Conservation (phyloP, 2,329 filamentous ascomycete genomes). For the Xylariaceae sp. region DNA sequence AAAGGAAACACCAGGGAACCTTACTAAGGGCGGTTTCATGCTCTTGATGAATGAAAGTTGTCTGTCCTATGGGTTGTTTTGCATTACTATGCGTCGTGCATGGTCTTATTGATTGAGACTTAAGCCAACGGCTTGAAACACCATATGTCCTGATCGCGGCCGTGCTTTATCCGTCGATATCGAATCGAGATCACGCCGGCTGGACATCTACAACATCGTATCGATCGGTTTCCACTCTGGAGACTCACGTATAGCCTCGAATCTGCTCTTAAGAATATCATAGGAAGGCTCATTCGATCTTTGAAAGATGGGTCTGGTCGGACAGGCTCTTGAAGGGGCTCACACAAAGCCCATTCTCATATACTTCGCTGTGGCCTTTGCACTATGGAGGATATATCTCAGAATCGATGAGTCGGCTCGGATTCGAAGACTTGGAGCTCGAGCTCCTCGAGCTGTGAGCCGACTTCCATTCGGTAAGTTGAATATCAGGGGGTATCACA, state of each 20-base stretch:
- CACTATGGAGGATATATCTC: slow-evolving; percentile 35
- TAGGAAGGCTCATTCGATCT: background rate
- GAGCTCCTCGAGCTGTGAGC: slow-evolving; percentile 35
- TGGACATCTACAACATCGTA: background rate
- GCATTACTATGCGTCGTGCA: too few species aligned
- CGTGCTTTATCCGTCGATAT: background rate
- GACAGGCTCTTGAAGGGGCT: slow-evolving; percentile 41
- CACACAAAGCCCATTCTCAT: slow-evolving; percentile 39
- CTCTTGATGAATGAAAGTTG: too few species aligned
- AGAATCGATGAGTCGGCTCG: slow-evolving; percentile 41
- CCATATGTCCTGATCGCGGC: too few species aligned
- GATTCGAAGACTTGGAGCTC: slow-evolving; percentile 41
- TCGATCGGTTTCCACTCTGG: background rate
- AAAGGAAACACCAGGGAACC: too few species aligned
- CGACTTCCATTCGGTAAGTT: slow-evolving; percentile 44
- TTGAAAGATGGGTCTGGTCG: slow-evolving; percentile 47
- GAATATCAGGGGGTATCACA: slow-evolving; percentile 4
- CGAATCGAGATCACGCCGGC: background rate
- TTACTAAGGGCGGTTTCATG: too few species aligned
- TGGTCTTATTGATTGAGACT: too few species aligned
- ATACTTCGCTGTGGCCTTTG: slow-evolving; percentile 35
- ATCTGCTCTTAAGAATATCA: background rate
- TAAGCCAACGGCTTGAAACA: too few species aligned
- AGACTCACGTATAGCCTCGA: background rate
- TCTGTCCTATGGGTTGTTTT: too few species aligned